Base-by-base conservation (phyloP, 345 rosid genomes). In the Rhodamnia argentea region DNA sequence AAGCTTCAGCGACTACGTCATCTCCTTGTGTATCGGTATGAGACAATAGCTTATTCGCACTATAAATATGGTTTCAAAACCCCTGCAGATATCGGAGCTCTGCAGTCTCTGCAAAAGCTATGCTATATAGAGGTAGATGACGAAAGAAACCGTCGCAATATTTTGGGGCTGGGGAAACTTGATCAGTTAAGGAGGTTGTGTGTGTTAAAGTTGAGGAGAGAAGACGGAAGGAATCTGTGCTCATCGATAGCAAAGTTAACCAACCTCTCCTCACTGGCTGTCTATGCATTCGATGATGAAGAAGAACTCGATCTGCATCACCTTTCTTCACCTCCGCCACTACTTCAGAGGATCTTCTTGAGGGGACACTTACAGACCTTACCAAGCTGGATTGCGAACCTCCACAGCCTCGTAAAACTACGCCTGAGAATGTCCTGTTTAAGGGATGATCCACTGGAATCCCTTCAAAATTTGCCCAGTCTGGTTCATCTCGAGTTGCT, bases 81-180 rank as follows among this genome's bases (percentile, higher is more conserved):
- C 56, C 84, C 84, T 2, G 87, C 81, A 44, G 86, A 53, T 27
- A 88, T 92, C 42, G 91, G 92, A 76, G 58, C 84, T 7, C 40
- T 92, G 82, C 89, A 60, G 70, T 89, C 88, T 37, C 83, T 92
- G 51, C 92, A 92, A 74, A 92, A 92, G 89, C 89, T 90, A 29
- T 83, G 89, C 53, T 86, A 83, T 40, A 62, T 90, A 54, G 94
- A 90, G 87, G 92, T 86, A 26, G 85, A 90, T 54, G 85, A 90
- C 7, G 87, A 82, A 18, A 59, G 78, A 10, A 76, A 52, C 55
- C 20, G 52, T 37, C 44, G 15, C 7, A 83, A 86, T 84, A 27
- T 87, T 85, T 47, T 22, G 18, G 92, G 90, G 85, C 60, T 92
- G 12, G 94, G 92, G 82, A 92, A 64, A 84, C 62, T 92, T 26